These are phyloP conservation scores for Lepiota brunneoincarnata DNA, from an alignment of 768 basidiomycete species.

Conservation along the genomic window DNA sequence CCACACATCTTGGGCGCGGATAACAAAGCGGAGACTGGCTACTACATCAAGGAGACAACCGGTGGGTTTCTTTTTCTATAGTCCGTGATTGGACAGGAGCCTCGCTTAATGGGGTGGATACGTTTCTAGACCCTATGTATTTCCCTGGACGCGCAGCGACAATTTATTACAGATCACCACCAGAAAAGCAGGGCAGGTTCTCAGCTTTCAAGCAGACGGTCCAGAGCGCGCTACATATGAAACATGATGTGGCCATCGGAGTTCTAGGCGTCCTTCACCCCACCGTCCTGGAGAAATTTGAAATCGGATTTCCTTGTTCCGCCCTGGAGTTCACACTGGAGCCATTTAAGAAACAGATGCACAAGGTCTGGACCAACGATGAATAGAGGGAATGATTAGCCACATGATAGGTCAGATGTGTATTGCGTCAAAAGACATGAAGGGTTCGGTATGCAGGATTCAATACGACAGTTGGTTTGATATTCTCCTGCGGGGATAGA, in stretches of 20 bases:
- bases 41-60: conserved; percentile 85
- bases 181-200: conserved; percentile 29
- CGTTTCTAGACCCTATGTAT: conserved; percentile 75
- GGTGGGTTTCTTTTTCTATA: conserved; percentile 51
- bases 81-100: background rate
- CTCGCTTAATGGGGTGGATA: background rate
- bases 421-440: conserved; percentile 13
- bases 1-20: conserved; percentile 67
- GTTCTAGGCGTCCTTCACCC: conserved; percentile 94
- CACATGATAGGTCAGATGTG: background rate
- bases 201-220: conserved; percentile 40
- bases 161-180: conserved; percentile 77
- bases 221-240: conserved; percentile 38
- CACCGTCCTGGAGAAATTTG: conserved; percentile 86
- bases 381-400: conserved; percentile 27
- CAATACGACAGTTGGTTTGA: background rate
- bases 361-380: conserved; percentile 54
- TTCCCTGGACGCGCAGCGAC: conserved; percentile 95
- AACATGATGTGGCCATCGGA: conserved; percentile 74
- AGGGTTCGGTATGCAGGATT: background rate
- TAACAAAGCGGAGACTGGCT: conserved; percentile 63
- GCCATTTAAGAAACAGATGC: conserved; percentile 81
- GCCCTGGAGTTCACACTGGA: conserved; percentile 92
- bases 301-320: conserved; percentile 93
- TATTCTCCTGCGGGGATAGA: background rate